Conservation (phyloP, 805 yeast genomes). For the Saccharomycopsis schoenii region DNA sequence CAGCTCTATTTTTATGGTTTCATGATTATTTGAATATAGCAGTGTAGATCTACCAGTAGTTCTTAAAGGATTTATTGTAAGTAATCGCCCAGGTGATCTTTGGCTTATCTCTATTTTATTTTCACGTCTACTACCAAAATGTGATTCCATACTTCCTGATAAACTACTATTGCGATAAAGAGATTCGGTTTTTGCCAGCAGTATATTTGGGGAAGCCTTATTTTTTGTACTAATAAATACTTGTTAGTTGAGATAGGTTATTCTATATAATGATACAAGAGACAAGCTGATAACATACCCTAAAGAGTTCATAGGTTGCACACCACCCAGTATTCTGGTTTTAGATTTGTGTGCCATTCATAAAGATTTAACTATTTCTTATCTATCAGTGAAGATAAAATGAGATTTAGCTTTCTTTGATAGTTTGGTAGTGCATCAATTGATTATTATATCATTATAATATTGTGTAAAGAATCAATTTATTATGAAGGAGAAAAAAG, state of each 20-base stretch:
- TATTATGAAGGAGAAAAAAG: too few relatives aligned
- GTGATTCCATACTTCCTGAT: neutral
- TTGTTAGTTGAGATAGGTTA: neutral
- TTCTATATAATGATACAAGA: neutral
- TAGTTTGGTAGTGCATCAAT: neutral
- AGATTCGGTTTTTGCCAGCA: neutral
- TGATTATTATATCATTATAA: neutral
- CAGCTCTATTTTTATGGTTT: neutral
- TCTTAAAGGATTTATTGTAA: neutral
- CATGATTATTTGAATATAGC: neutral
- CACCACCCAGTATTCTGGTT: neutral
- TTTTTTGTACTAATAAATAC: neutral
- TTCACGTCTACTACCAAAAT: neutral
- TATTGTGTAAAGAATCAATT: too few relatives aligned
- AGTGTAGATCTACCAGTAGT: neutral
- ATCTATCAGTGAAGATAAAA: neutral
- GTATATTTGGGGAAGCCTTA: neutral
- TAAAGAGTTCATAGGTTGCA: neutral
- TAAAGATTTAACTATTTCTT: neutral
- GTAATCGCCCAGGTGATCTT: neutral
- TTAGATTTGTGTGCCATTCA: slow-evolving; percentile 1
- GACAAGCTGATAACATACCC: neutral
- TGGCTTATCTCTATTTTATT: neutral
- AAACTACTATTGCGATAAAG: neutral
- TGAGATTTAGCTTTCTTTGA: neutral